These are phyloP conservation scores for Lipomyces lipofer DNA, from an alignment of 805 yeast species.

Conservation along the genomic window DNA sequence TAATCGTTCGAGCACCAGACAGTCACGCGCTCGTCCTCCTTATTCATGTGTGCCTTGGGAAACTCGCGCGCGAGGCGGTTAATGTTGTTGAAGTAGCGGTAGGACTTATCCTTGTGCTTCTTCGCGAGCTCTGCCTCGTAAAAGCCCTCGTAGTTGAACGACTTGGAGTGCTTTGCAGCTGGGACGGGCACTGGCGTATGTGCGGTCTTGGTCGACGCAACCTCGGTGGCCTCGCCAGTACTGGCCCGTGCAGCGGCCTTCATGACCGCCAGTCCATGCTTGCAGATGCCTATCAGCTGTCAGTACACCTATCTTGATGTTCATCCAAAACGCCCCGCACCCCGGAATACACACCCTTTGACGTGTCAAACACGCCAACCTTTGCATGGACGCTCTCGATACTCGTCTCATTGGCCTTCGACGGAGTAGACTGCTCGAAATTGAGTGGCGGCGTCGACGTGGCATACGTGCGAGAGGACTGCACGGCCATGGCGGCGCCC, in stretches of 20 bases:
- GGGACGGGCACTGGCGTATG: slow-evolving; percentile 12
- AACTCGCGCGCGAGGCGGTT: slow-evolving; percentile 92
- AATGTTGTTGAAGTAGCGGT: slow-evolving; percentile 94
- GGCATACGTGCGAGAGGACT: slow-evolving; percentile 23
- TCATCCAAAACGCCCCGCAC: too few species aligned
- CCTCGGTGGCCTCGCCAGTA: slow-evolving; percentile 11
- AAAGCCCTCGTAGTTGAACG: slow-evolving; percentile 74
- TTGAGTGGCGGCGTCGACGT: slow-evolving; percentile 24
- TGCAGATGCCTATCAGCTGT: slow-evolving; percentile 23
- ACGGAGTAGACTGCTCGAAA: slow-evolving; percentile 21
- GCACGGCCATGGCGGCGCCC: slow-evolving; percentile 69
- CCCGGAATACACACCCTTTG: slow-evolving; percentile 29
- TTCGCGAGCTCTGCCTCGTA: slow-evolving; percentile 64
- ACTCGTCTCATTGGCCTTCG: slow-evolving; percentile 30
- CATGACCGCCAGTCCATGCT: slow-evolving; percentile 30
- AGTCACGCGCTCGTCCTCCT: slow-evolving; percentile 73
- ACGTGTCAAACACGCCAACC: slow-evolving; percentile 34
- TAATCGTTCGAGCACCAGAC: slow-evolving; percentile 99
- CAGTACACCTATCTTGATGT: too few species aligned
- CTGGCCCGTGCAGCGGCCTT: slow-evolving; percentile 28
- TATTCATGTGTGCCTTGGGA: slow-evolving; percentile 84
- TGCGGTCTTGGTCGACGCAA: slow-evolving; percentile 6
- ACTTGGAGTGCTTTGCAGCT: too few species aligned
- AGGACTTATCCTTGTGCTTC: slow-evolving; percentile 86
- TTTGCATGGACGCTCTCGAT: slow-evolving; percentile 33